Percentiles rank a stretch among this genome's conserved stretches.
These are phyloP conservation scores for Geum urbanum DNA, from an alignment of 306 rosid species.

Conservation along the genomic window DNA sequence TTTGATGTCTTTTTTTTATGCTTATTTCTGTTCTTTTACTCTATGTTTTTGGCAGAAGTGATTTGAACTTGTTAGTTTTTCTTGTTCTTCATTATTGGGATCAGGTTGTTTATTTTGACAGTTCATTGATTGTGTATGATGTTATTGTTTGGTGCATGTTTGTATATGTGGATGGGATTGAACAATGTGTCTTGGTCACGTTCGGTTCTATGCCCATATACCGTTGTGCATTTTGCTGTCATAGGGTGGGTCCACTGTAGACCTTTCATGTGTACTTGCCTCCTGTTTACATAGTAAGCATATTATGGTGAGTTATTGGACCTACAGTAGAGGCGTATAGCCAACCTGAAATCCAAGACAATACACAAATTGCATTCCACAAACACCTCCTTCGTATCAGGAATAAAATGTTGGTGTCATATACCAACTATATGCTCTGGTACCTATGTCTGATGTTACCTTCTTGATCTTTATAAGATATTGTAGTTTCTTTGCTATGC, in stretches of 20 bases:
- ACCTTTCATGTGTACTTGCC: conserved; percentile 7
- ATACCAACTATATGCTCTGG: too few species aligned
- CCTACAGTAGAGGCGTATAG: neutral
- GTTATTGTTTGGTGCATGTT: conserved; percentile 14
- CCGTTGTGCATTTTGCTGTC: conserved; percentile 12
- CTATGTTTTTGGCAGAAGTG: conserved; percentile 2
- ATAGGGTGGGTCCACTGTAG: conserved; percentile 17
- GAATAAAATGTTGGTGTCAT: neutral
- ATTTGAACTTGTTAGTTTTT: neutral
- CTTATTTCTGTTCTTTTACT: neutral
- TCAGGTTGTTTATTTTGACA: conserved; percentile 13
- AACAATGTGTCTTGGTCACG: conserved; percentile 17
- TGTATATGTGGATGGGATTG: conserved; percentile 3
- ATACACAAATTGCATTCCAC: neutral
- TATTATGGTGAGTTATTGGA: conserved; percentile 7
- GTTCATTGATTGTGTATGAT: conserved; percentile 6
- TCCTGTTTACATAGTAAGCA: neutral
- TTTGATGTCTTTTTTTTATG: neutral
- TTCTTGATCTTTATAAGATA: neutral
- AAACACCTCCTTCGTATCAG: neutral
- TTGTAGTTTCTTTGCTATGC: neutral
- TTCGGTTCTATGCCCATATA: conserved; percentile 8
- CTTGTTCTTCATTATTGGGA: neutral
- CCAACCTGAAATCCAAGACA: neutral
- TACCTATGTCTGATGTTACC: too few species aligned